Conservation (phyloP, 345 rosid genomes). For the Barbarea vulgaris region DNA sequence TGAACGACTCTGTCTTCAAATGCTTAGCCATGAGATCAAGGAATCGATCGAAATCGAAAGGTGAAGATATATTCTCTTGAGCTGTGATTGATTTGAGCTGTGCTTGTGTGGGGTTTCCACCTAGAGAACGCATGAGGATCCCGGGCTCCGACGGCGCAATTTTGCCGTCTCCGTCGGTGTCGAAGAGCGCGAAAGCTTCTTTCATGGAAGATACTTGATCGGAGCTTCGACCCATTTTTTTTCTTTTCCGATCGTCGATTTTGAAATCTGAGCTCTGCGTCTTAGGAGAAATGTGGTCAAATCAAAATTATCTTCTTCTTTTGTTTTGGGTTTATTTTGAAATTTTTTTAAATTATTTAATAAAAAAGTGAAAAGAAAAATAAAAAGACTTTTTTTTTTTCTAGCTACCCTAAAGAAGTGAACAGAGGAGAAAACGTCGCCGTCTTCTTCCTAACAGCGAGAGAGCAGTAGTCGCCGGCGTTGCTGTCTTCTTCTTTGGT, state of each 20-base stretch:
- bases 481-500: not conserved
- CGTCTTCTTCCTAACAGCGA: not conserved
- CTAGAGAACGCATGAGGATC: slow-evolving; percentile 89
- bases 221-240: not conserved
- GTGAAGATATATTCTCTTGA: slow-evolving; percentile 63
- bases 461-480: not conserved
- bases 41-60: slow-evolving; percentile 81
- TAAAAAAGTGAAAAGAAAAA: too few relatives aligned
- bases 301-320: too few relatives aligned
- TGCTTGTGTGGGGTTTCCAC: slow-evolving; percentile 90
- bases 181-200: slow-evolving; percentile 92
- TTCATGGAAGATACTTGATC: slow-evolving; percentile 93
- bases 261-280: not conserved
- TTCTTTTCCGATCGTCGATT: not conserved
- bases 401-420: not conserved
- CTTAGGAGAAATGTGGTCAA: not conserved
- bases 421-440: not conserved
- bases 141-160: slow-evolving; percentile 89
- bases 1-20: slow-evolving; percentile 85
- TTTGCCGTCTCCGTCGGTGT: slow-evolving; percentile 84
- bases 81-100: slow-evolving; percentile 69
- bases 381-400: too few relatives aligned
- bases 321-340: not conserved
- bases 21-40: slow-evolving; percentile 88
- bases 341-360: too few relatives aligned